Percentiles rank a stretch among this genome's conserved stretches.
Conservation (phyloP, 2,329 filamentous ascomycete genomes). For the Penicillium crustosum region DNA sequence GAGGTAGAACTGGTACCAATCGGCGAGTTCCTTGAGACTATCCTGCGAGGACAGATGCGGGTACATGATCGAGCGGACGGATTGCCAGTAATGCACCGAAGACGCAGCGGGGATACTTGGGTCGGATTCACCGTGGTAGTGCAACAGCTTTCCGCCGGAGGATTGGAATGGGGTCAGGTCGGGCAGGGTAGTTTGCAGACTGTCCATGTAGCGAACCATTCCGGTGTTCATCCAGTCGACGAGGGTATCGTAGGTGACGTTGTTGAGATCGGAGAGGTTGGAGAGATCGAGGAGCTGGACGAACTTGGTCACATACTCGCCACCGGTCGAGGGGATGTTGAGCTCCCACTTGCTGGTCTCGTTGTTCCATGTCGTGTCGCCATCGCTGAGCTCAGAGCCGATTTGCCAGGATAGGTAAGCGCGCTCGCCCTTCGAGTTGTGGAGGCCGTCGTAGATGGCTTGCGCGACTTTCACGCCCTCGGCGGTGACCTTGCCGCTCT, state of each 20-base stretch:
- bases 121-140: constrained; percentile 61
- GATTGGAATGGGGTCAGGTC: constrained; percentile 54
- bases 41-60: constrained; percentile 41
- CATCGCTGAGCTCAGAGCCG: constrained; percentile 28
- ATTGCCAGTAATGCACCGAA: constrained; percentile 57
- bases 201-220: constrained; percentile 51
- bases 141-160: constrained; percentile 56
- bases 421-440: constrained; percentile 41
- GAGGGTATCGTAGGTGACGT: constrained; percentile 58
- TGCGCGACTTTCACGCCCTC: constrained; percentile 36
- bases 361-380: constrained; percentile 27
- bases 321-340: constrained; percentile 36
- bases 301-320: constrained; percentile 39
- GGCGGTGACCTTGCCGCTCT: constrained; percentile 31
- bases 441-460: constrained; percentile 41
- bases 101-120: constrained; percentile 53
- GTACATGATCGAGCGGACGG: constrained; percentile 55
- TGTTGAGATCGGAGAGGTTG: constrained; percentile 47
- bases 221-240: constrained; percentile 55
- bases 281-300: constrained; percentile 31
- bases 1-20: constrained; percentile 58
- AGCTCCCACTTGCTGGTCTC: constrained; percentile 31
- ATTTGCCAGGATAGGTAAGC: constrained; percentile 42
- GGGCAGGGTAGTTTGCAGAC: constrained; percentile 54
- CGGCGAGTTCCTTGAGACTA: constrained; percentile 44